Evolutionary conservation across 2,329 filamentous ascomycete genomes (phyloP).

Genomic region (Fusarium staphyleae): DNA sequence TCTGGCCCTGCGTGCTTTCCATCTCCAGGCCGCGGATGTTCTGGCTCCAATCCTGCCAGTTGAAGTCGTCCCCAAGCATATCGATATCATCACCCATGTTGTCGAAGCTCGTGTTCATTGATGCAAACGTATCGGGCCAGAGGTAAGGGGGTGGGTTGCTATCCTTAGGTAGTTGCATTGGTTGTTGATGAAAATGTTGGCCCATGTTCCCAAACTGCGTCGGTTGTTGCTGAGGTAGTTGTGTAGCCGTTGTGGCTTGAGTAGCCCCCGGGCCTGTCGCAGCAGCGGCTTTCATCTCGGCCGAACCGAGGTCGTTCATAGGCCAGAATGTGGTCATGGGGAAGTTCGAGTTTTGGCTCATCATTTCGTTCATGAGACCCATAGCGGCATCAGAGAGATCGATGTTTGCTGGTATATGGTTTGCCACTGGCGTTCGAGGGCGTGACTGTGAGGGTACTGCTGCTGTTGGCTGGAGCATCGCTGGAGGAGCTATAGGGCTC

Average conservation of each 20-base stretch:
- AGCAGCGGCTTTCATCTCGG: constrained; percentile 31
- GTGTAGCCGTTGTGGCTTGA: background rate
- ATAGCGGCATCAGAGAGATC: constrained; percentile 43
- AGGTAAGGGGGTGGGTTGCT: constrained; percentile 51
- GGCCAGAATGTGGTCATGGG: constrained; percentile 35
- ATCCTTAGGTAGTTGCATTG: constrained; percentile 41
- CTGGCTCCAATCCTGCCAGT: constrained; percentile 59
- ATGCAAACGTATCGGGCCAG: constrained; percentile 49
- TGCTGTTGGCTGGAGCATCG: constrained; percentile 23
- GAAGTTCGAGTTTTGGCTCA: constrained; percentile 20
- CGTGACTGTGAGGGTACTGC: constrained; percentile 14
- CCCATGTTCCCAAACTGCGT: constrained; percentile 12
- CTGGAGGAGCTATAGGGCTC: constrained; percentile 17
- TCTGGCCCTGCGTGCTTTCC: constrained; percentile 36
- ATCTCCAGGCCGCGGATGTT: constrained; percentile 51
- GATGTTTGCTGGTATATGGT: constrained; percentile 30
- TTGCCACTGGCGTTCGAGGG: constrained; percentile 27
- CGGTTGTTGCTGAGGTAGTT: constrained; percentile 8
- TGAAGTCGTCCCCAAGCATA: constrained; percentile 53
- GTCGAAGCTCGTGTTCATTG: constrained; percentile 42
- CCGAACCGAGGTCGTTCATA: constrained; percentile 29
- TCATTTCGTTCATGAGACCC: constrained; percentile 39
- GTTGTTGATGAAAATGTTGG: constrained; percentile 26
- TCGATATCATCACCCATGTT: constrained; percentile 47
- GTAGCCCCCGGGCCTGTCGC: constrained; percentile 3